Evolutionary conservation across 1,284 basidiomycete genomes (phyloP).

Genomic region (Pseudomicrostroma phylloplanum): DNA sequence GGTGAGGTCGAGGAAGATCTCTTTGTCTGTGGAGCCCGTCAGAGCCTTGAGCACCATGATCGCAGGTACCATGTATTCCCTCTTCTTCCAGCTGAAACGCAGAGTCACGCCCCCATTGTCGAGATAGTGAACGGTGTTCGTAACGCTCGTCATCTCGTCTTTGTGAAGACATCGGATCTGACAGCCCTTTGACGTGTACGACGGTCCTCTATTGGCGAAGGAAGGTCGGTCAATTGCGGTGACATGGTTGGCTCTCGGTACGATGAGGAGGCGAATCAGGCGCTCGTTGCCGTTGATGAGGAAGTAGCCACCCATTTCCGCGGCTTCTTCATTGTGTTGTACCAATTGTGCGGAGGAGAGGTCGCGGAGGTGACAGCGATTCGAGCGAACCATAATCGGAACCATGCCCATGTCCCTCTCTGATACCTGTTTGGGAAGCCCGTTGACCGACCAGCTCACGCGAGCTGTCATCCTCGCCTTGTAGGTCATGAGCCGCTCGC

Average conservation of each 20-base stretch:
- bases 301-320: constrained; percentile 98
- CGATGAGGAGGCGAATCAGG: constrained; percentile 91
- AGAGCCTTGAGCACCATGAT: constrained; percentile 95
- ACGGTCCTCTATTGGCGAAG: constrained; percentile 84
- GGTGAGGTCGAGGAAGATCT: constrained; percentile 94
- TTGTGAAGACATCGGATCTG: constrained; percentile 84
- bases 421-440: constrained; percentile 66
- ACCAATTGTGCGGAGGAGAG: constrained; percentile 84
- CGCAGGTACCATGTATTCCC: constrained; percentile 94
- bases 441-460: constrained; percentile 77
- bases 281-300: constrained; percentile 99
- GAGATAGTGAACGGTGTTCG: constrained; percentile 94
- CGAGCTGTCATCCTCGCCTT: constrained; percentile 84
- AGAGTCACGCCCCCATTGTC: constrained; percentile 92
- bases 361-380: constrained; percentile 79
- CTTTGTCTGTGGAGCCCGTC: constrained; percentile 82
- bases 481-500: constrained; percentile 87
- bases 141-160: constrained; percentile 53
- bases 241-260: constrained; percentile 81
- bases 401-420: constrained; percentile 83
- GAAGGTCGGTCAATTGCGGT: constrained; percentile 77
- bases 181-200: constrained; percentile 88
- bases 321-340: constrained; percentile 84
- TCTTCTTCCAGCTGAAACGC: constrained; percentile 94
- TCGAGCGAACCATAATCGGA: constrained; percentile 97